Evolutionary conservation across 177 flowering plant genomes (phyloP).

Genomic region (Tripterygium wilfordii): DNA sequence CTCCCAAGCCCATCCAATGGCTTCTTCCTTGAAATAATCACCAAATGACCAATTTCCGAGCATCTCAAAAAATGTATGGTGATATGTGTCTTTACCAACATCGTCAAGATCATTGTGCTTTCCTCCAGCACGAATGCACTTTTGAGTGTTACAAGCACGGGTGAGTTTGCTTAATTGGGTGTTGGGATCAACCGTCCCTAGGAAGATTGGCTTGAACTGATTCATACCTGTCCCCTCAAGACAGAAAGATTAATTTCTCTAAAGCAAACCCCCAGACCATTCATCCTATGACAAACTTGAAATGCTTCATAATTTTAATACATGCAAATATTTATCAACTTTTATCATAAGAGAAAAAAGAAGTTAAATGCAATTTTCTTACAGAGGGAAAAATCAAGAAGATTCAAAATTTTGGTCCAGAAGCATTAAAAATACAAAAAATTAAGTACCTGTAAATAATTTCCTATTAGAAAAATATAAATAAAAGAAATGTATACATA

Average conservation of each 20-base stretch:
- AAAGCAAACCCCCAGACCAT: too few species aligned
- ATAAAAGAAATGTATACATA: too few species aligned
- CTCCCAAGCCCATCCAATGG: conserved; percentile 93
- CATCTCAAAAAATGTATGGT: conserved; percentile 99
- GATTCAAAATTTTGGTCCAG: too few species aligned
- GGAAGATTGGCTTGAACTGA: conserved; percentile 91
- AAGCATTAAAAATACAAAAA: too few species aligned
- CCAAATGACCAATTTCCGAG: conserved; percentile 99
- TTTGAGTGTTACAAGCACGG: conserved; percentile 92
- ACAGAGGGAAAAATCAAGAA: too few species aligned
- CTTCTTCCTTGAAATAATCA: conserved; percentile 88
- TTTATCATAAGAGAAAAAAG: too few species aligned
- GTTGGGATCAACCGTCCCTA: conserved; percentile 86
- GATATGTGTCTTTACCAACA: conserved; percentile 95
- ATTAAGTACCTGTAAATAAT: too few species aligned
- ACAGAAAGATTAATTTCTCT: conserved; percentile 1
- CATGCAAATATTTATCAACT: too few species aligned
- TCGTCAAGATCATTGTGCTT: conserved; percentile 98
- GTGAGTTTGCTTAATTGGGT: conserved; percentile 65
- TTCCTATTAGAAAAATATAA: too few species aligned
- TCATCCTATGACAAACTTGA: too few species aligned
- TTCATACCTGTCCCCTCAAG: conserved; percentile 70
- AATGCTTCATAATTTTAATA: too few species aligned
- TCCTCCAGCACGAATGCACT: conserved; percentile 97
- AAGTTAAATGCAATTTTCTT: too few species aligned